Percentiles rank a stretch among this genome's conserved stretches.
Evolutionary conservation across 306 rosid species (phyloP).

Genomic region (Casuarina glauca): DNA sequence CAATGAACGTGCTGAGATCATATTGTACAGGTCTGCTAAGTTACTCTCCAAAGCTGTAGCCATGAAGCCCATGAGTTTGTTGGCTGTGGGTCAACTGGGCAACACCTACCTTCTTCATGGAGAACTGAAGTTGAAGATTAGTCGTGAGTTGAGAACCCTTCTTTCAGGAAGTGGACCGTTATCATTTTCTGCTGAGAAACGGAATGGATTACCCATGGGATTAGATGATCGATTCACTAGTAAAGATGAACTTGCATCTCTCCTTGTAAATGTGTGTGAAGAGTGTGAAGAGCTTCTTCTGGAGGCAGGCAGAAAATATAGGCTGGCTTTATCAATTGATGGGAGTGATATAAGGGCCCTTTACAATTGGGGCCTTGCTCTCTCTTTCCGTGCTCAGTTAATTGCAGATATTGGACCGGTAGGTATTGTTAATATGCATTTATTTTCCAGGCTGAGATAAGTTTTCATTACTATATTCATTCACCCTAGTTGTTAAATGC

Average conservation of each 20-base stretch:
- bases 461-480: conserved; percentile 11
- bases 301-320: conserved; percentile 92
- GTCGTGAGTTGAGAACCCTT: conserved; percentile 73
- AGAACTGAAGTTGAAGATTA: conserved; percentile 79
- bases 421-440: conserved; percentile 32
- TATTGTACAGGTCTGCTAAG: conserved; percentile 66
- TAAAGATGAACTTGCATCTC: conserved; percentile 59
- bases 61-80: conserved; percentile 87
- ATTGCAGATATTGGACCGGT: conserved; percentile 94
- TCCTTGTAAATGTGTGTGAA: conserved; percentile 74
- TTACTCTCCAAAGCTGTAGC: conserved; percentile 75
- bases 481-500: conserved; percentile 1
- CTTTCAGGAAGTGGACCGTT: conserved; percentile 48
- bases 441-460: conserved; percentile 18
- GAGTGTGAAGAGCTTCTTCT: conserved; percentile 90
- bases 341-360: conserved; percentile 76
- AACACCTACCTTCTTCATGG: conserved; percentile 96
- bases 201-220: conserved; percentile 46
- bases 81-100: conserved; percentile 92
- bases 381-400: conserved; percentile 88
- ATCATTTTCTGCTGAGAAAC: conserved; percentile 40
- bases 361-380: conserved; percentile 99
- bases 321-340: conserved; percentile 88
- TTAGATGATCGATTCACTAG: conserved; percentile 43
- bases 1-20: conserved; percentile 65